Percentiles rank a stretch among this genome's conserved stretches.
Evolutionary conservation across 148 eudicot genomes (phyloP).

Genomic region (Cornus kousa): DNA sequence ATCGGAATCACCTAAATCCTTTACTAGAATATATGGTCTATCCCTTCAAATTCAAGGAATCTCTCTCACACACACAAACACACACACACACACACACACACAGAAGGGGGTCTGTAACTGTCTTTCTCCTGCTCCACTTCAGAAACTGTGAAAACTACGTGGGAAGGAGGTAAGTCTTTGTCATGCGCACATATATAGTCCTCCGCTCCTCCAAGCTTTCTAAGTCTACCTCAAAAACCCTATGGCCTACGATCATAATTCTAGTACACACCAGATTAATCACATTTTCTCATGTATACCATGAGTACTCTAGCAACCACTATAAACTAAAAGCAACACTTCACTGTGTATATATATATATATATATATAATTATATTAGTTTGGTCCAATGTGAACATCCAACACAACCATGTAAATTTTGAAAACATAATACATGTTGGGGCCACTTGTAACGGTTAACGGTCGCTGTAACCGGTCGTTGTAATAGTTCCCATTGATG

Average conservation of each 20-base stretch:
- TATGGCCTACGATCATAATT: not conserved
- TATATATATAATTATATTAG: not conserved
- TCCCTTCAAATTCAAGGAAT: not conserved
- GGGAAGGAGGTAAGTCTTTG: slow-evolving; percentile 31
- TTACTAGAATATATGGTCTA: not conserved
- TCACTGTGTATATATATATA: not conserved
- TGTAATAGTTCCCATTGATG: slow-evolving; percentile 7
- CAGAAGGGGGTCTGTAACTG: slow-evolving; percentile 1
- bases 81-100: not conserved
- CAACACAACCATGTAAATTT: not conserved
- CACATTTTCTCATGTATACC: no score
- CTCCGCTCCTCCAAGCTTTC: not conserved
- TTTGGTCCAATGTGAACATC: not conserved
- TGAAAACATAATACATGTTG: not conserved
- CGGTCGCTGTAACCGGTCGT: slow-evolving; percentile 32
- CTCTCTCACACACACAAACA: not conserved
- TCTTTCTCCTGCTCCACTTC: slow-evolving; percentile 27
- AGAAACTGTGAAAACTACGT: slow-evolving; percentile 26
- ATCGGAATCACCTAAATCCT: no score
- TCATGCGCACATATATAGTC: slow-evolving; percentile 8
- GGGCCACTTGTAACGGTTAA: slow-evolving; percentile 15
- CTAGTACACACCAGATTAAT: no score
- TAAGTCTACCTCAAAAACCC: not conserved
- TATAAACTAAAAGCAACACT: not conserved
- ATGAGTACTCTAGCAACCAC: no score